phyloP scores from a whole-genome alignment of 2,329 filamentous ascomycete species.

The Cytospora leucostoma region DNA sequence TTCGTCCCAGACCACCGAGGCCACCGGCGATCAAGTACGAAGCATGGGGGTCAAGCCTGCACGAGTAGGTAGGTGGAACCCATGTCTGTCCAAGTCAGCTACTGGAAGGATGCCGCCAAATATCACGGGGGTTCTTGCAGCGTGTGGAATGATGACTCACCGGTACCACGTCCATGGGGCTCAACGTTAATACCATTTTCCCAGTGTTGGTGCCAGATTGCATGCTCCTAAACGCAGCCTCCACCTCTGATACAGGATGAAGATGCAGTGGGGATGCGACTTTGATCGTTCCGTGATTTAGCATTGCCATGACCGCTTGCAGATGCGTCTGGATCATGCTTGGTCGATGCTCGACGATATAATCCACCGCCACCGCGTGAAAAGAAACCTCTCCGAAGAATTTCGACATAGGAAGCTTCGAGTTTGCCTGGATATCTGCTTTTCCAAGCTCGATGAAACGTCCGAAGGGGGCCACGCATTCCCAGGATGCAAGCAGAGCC shows the following conservation, averaged over 20 bases:
- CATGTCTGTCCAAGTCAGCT: slow-evolving; percentile 25
- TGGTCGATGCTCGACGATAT: background rate
- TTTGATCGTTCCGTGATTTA: background rate
- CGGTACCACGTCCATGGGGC: no score
- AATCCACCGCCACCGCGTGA: slow-evolving; percentile 37
- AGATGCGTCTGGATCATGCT: slow-evolving; percentile 1
- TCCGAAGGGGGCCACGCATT: slow-evolving; percentile 12
- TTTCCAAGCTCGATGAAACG: slow-evolving; percentile 14
- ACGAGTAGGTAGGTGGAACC: slow-evolving; percentile 29
- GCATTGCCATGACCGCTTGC: background rate
- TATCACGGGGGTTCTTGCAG: no score
- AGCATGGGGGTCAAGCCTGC: slow-evolving; percentile 16
- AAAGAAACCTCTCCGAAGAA: slow-evolving; percentile 26
- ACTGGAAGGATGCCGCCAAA: background rate
- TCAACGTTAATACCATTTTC: no score
- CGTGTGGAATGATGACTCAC: no score
- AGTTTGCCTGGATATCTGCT: slow-evolving; percentile 32
- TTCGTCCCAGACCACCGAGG: slow-evolving; percentile 4
- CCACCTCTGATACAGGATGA: no score
- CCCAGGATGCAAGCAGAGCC: slow-evolving; percentile 11
- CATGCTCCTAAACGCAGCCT: no score
- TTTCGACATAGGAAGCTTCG: slow-evolving; percentile 39
- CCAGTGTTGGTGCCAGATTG: no score
- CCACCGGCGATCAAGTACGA: slow-evolving; percentile 8
- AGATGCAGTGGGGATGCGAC: no score